A percentile compares a stretch with the other conserved stretches of the same genome.
Evolutionary conservation across 2,329 filamentous ascomycete species (phyloP).

Genomic region (Botrytis aclada): DNA sequence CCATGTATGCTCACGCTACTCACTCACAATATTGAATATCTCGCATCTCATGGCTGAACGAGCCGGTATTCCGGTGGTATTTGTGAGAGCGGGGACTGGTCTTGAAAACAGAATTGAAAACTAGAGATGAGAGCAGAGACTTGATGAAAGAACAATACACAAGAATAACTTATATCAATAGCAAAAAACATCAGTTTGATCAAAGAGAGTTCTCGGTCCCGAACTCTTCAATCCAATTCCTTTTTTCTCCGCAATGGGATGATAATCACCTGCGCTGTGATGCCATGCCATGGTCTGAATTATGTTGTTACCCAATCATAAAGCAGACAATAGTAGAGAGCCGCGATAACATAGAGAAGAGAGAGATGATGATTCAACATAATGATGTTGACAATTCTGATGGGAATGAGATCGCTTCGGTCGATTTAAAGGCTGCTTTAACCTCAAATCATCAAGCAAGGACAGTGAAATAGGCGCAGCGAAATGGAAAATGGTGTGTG

Average conservation of each 20-base stretch:
- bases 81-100: not conserved
- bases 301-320: not conserved
- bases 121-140: too few species aligned
- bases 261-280: not conserved
- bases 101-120: not conserved
- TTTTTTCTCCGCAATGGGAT: not conserved
- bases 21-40: not conserved
- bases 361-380: not conserved
- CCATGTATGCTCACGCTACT: not conserved
- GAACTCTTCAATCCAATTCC: not conserved
- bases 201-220: not conserved
- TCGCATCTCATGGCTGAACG: not conserved
- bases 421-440: not conserved
- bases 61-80: not conserved
- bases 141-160: too few species aligned
- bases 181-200: not conserved
- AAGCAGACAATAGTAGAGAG: not conserved
- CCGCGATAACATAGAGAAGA: not conserved
- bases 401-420: not conserved
- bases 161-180: too few species aligned
- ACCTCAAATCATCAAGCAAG: not conserved
- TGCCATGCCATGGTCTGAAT: not conserved
- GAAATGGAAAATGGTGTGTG: not conserved
- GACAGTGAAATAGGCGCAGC: not conserved
- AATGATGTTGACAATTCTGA: not conserved